Evolutionary conservation across 2,329 filamentous ascomycete species (phyloP).

Genomic region (Graphilbum fragrans): DNA sequence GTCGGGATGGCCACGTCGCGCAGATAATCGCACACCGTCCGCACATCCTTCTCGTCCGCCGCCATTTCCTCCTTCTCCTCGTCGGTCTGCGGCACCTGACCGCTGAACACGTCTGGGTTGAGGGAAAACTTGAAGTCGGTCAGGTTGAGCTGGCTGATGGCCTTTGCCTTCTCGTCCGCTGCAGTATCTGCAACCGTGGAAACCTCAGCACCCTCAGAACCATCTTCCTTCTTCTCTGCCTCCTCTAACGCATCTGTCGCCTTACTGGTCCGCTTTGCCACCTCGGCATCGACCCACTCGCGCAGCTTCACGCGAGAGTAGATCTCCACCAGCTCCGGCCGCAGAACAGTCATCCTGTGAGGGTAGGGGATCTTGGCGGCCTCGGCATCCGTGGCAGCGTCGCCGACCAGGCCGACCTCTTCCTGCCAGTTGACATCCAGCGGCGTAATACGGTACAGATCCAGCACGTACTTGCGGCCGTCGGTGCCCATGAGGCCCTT

Average conservation of each 20-base stretch:
- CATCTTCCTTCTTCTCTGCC: not conserved
- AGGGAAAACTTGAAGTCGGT: constrained; percentile 78
- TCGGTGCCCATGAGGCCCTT: constrained; percentile 97
- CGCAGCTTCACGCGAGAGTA: constrained; percentile 79
- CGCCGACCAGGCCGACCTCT: constrained; percentile 35
- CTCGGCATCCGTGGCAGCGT: constrained; percentile 13
- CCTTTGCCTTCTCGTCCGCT: constrained; percentile 28
- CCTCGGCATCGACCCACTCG: constrained; percentile 72
- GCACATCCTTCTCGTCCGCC: constrained; percentile 79
- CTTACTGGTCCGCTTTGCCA: constrained; percentile 46
- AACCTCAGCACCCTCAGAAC: constrained; percentile 15
- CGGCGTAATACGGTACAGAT: constrained; percentile 88
- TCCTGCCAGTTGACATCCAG: constrained; percentile 88
- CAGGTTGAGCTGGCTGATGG: constrained; percentile 68
- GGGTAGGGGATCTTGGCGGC: constrained; percentile 54
- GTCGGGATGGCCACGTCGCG: constrained; percentile 69
- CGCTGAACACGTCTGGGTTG: constrained; percentile 93
- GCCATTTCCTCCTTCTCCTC: constrained; percentile 77
- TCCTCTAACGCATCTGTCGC: constrained; percentile 20
- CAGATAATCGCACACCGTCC: constrained; percentile 69
- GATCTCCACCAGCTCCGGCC: constrained; percentile 79
- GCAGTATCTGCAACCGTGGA: constrained; percentile 7
- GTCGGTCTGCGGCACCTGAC: constrained; percentile 78
- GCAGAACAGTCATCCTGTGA: constrained; percentile 89
- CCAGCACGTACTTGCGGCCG: constrained; percentile 92